Evolutionary conservation across 75 land plant species (phyloP), one percentile per base, ranked within the genome.

Genomic region (Picea glauca): DNA sequence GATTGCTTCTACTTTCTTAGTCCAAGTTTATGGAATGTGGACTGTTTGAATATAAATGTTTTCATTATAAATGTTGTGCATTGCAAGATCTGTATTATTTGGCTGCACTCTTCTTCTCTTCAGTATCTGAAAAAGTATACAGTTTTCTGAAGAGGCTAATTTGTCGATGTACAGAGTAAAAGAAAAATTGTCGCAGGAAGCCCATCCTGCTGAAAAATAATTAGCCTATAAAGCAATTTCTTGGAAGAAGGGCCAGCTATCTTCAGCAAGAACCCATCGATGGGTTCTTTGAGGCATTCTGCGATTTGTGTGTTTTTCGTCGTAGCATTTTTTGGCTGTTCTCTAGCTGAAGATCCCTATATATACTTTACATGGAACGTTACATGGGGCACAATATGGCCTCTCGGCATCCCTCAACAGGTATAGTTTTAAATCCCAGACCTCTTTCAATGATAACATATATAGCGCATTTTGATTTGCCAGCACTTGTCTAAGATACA

Each of bases 341-440:
- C 14, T 72, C 12, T 43, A 2, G 75, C 56, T 9, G 88, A 81
- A 30, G 74, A 78, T 62, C 86, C 88, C 5, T 80, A 80, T 68
- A 84, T 58, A 43, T 87, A 78, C 78, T 81, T 78, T 67, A 77
- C 86, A n/a, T 87, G 88, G 86, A 84, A 84, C 23, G 86, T 87
- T 13, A 78, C 80, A 17, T 87, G 57, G 40, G 82, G 86, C 5
- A 76, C 81, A 54, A 80, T 87, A 21, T 68, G 21, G 60, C 85
- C 80, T 40, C 79, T 86, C 4, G 86, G 88, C 20, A 64, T 84
- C 17, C 61, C 43, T 4, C 85, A 87, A 31, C 57, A 31, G 75
- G 58, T 31, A 59, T 57, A 30, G 85, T 35, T 38, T 82, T 77
- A 23, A 54, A 79, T 85, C 0, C 76, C 76, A 64, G 80, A 60